A percentile compares a stretch with the other conserved stretches of the same genome.
phyloP scores from a whole-genome alignment of 1,284 basidiomycete species.

The Rhodotorula sp. region DNA sequence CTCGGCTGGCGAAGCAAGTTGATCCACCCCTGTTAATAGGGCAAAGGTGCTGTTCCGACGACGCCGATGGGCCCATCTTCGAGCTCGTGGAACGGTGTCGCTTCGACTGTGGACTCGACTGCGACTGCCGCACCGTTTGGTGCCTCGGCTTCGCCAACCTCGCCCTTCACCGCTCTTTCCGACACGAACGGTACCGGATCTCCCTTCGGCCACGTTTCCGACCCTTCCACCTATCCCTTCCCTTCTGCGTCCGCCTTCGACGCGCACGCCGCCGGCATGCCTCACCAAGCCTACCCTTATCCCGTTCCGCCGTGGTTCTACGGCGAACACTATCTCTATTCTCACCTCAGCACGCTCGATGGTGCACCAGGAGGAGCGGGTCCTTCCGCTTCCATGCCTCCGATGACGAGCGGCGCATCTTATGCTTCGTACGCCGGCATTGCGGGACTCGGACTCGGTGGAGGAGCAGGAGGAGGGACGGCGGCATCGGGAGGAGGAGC shows the following conservation, averaged over 20 bases:
- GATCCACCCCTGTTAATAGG: not conserved
- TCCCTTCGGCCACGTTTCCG: not conserved
- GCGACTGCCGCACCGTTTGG: not conserved
- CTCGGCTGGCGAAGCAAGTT: not conserved
- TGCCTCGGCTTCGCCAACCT: too few relatives aligned
- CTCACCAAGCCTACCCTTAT: not conserved
- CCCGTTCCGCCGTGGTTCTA: conserved; percentile 23
- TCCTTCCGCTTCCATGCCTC: not conserved
- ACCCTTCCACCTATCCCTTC: not conserved
- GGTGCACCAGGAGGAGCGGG: not conserved
- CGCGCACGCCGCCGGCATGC: not conserved
- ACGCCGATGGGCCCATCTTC: too few relatives aligned
- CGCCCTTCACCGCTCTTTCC: not conserved
- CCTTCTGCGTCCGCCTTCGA: not conserved
- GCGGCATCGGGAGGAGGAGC: not conserved
- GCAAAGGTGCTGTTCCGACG: not conserved
- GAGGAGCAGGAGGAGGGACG: not conserved
- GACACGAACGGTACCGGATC: not conserved
- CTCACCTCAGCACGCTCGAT: conserved; percentile 14
- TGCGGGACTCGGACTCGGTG: too few relatives aligned
- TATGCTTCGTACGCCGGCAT: not conserved
- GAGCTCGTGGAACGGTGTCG: not conserved
- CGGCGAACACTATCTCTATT: conserved; percentile 20
- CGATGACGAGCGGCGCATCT: too few relatives aligned
- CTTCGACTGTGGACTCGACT: not conserved